A percentile compares a stretch with the other conserved stretches of the same genome.
phyloP scores from a whole-genome alignment of 2,329 filamentous ascomycete genomes.

The Fusarium oxysporum region DNA sequence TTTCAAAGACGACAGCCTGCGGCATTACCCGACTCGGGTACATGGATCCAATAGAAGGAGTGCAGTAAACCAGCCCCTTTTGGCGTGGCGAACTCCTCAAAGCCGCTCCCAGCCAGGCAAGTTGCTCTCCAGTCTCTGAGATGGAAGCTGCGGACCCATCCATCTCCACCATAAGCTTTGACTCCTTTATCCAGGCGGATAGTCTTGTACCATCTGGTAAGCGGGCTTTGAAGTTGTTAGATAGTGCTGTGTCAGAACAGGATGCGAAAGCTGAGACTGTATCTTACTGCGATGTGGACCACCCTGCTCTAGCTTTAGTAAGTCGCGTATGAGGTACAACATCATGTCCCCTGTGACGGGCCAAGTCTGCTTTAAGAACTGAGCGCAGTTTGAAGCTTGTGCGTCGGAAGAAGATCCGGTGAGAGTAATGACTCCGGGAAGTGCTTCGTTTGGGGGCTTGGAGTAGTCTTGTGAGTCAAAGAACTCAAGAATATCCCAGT shows the following conservation, averaged over 20 bases:
- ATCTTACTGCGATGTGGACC: neutral
- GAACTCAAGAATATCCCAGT: neutral
- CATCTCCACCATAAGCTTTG: neutral
- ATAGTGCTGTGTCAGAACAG: neutral
- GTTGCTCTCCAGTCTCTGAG: neutral
- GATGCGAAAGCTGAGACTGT: neutral
- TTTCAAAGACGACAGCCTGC: neutral
- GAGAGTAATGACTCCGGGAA: neutral
- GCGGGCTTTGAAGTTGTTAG: fast-evolving
- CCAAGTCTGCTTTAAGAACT: neutral
- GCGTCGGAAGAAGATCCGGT: neutral
- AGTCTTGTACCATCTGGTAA: neutral
- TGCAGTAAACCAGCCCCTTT: fast-evolving
- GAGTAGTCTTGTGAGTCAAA: neutral
- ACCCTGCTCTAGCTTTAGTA: fast-evolving
- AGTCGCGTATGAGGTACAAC: neutral
- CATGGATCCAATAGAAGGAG: fast-evolving
- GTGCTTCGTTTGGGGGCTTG: neutral
- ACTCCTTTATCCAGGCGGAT: fast-evolving
- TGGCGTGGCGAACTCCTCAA: neutral
- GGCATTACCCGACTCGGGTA: fast-evolving
- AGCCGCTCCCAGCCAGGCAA: neutral
- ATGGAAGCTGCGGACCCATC: neutral
- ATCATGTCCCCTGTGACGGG: neutral
- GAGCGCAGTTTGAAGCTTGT: neutral